Evolutionary conservation across 192 early-diverging fungal genomes (phyloP), one percentile per base, ranked within the genome.

Genomic region (Radiomyces spectabilis): DNA sequence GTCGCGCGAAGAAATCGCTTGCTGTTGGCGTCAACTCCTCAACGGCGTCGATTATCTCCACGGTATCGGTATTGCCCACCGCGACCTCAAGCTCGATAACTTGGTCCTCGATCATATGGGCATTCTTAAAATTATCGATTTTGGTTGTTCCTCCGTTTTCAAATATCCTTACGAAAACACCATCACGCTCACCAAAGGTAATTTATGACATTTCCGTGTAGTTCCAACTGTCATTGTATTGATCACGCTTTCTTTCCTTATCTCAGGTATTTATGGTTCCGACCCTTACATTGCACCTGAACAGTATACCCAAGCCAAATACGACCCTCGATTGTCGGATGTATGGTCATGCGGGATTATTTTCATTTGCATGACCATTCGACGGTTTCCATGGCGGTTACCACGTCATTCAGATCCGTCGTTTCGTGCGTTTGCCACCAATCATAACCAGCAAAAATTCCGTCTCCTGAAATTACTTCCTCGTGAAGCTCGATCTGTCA

Each of bases 251-350:
- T n/a, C n/a, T n/a, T n/a, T n/a, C n/a, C n/a, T n/a, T n/a, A n/a
- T n/a, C n/a, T n/a, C 72, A 61, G 95, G 95, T 12, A 69, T 91
- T n/a, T 88, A 78, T 57, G 95, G 95, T 5, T 91, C 87, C 8
- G 94, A 93, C 37, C 95, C 95, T 5, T 98, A 96, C 72, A 98
- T 98, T 75, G 93, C 92, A 0, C 95, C 95, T 29, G 95, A 97
- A 61, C 74, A 80, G 19, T 85, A 88, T 56, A 60, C 58, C 21
- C 74, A 76, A 5, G 63, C 71, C 19, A 81, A 80, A 30, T 94
- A 98, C 62, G 90, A 93, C 54, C 82, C 86, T 19, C 85, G 88
- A 46, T 62, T 73, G 10, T 84, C 91, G 1, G 95, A 98, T 71
- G 69, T 98, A 25, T 98, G 95, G 95, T 85, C 86, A 10, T 55